Evolutionary conservation across 75 land plant genomes (phyloP).

Genomic region (Sequoiadendron giganteum): DNA sequence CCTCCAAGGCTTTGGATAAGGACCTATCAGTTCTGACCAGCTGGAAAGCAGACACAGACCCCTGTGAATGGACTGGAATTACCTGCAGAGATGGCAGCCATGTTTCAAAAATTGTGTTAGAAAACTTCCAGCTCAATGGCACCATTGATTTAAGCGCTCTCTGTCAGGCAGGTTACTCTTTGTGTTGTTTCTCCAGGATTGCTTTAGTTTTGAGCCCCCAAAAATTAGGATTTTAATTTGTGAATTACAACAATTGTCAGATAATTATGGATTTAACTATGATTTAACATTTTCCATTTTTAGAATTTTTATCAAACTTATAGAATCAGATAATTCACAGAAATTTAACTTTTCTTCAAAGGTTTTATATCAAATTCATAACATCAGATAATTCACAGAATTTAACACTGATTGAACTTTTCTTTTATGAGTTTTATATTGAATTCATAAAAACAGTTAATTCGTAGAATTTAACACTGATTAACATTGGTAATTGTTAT

Average conservation of each 20-base stretch:
- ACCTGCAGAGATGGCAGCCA: slow-evolving; percentile 19
- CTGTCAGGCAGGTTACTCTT: slow-evolving; percentile 13
- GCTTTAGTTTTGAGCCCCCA: slow-evolving; percentile 26
- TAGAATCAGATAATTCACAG: too few species aligned
- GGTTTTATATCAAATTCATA: too few species aligned
- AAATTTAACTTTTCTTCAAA: too few species aligned
- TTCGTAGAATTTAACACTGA: too few species aligned
- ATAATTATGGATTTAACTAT: slow-evolving; percentile 3
- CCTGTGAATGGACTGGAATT: slow-evolving; percentile 46
- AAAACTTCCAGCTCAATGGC: slow-evolving; percentile 25
- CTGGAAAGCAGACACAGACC: not conserved
- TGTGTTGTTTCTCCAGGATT: slow-evolving; percentile 24
- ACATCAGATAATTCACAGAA: slow-evolving; percentile 28
- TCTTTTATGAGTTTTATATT: too few species aligned
- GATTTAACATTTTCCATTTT: too few species aligned
- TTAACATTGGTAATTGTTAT: too few species aligned
- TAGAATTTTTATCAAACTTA: too few species aligned
- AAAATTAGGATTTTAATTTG: slow-evolving; percentile 34
- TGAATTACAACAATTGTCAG: slow-evolving; percentile 42
- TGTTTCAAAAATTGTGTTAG: slow-evolving; percentile 29
- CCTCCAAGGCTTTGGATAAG: not conserved
- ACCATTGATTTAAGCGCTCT: slow-evolving; percentile 23
- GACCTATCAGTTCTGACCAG: not conserved
- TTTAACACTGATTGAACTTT: slow-evolving; percentile 11
- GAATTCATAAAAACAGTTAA: too few species aligned